Percentiles rank a stretch among this genome's conserved stretches.
These are phyloP conservation scores for Aspergillus aculeatus DNA, from an alignment of 2,329 filamentous ascomycete genomes.

Conservation along the genomic window DNA sequence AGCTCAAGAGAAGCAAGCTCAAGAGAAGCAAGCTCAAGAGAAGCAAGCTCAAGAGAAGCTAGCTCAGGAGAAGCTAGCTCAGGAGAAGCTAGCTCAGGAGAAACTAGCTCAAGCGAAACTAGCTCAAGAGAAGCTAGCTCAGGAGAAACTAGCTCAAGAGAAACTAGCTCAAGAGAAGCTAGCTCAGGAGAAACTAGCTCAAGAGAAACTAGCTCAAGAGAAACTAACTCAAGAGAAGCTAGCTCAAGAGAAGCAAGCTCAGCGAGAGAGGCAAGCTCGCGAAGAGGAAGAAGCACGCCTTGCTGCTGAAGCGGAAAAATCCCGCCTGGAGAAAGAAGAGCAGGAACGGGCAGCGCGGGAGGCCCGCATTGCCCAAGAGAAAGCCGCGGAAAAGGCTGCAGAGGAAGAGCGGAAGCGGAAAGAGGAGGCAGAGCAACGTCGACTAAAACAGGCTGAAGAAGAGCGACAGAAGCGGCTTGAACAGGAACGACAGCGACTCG, in stretches of 20 bases:
- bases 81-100: slow-evolving; percentile 26
- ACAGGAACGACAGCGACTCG: slow-evolving; percentile 43
- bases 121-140: slow-evolving; percentile 25
- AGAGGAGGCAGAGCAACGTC: slow-evolving; percentile 44
- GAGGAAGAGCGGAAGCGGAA: slow-evolving; percentile 45
- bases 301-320: slow-evolving; percentile 31
- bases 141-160: slow-evolving; percentile 6
- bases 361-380: slow-evolving; percentile 39
- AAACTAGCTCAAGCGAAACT: slow-evolving; percentile 18
- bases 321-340: slow-evolving; percentile 35
- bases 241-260: background rate
- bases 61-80: slow-evolving; percentile 23
- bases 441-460: slow-evolving; percentile 47
- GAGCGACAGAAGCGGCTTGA: slow-evolving; percentile 45
- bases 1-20: too few species aligned
- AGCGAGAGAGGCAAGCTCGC: slow-evolving; percentile 28
- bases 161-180: slow-evolving; percentile 30
- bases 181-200: background rate
- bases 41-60: too few species aligned
- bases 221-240: slow-evolving; percentile 22
- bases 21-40: too few species aligned
- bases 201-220: slow-evolving; percentile 29
- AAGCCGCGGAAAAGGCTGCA: slow-evolving; percentile 45
- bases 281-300: slow-evolving; percentile 33
- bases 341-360: slow-evolving; percentile 34